Percentiles rank a stretch among this genome's conserved stretches.
phyloP scores from a whole-genome alignment of 495 filamentous ascomycete genomes.

The Sordaria brevicollis region DNA sequence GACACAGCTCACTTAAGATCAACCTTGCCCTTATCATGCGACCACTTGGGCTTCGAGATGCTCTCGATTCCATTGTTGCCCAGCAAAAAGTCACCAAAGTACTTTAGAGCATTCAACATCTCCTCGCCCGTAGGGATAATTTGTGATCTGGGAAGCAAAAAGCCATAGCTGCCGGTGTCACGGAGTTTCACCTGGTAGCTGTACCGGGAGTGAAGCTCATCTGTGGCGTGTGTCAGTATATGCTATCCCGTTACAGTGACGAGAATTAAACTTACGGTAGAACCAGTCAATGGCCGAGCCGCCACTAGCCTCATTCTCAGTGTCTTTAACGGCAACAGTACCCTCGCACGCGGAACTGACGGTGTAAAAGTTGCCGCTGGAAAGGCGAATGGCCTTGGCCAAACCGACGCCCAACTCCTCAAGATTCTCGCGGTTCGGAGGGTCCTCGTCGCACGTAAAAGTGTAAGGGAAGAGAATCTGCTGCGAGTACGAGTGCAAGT shows the following conservation, averaged over 20 bases:
- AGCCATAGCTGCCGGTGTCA: constrained; percentile 90
- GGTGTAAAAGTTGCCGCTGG: constrained; percentile 64
- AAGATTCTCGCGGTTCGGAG: constrained; percentile 82
- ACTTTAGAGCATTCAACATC: constrained; percentile 66
- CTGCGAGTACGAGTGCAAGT: constrained; percentile 93
- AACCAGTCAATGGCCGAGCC: constrained; percentile 94
- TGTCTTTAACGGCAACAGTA: constrained; percentile 36
- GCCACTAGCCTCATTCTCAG: constrained; percentile 36
- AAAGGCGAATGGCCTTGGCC: constrained; percentile 77
- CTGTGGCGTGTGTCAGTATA: constrained; percentile 2
- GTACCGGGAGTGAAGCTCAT: constrained; percentile 69
- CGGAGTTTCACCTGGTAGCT: constrained; percentile 92
- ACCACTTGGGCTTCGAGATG: background rate
- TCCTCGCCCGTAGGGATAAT: constrained; percentile 89
- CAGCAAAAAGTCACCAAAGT: constrained; percentile 68
- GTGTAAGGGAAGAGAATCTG: constrained; percentile 90
- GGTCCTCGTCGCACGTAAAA: constrained; percentile 64
- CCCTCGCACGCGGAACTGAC: constrained; percentile 86
- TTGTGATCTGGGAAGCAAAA: constrained; percentile 74
- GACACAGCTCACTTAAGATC: background rate
- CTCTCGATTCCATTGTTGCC: constrained; percentile 50
- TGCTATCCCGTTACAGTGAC: background rate
- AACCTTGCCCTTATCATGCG: constrained; percentile 5
- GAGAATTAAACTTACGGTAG: constrained; percentile 45
- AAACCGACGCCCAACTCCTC: constrained; percentile 82